phyloP scores from a whole-genome alignment of 169 alveolate species.

The Eimeria praecox region DNA sequence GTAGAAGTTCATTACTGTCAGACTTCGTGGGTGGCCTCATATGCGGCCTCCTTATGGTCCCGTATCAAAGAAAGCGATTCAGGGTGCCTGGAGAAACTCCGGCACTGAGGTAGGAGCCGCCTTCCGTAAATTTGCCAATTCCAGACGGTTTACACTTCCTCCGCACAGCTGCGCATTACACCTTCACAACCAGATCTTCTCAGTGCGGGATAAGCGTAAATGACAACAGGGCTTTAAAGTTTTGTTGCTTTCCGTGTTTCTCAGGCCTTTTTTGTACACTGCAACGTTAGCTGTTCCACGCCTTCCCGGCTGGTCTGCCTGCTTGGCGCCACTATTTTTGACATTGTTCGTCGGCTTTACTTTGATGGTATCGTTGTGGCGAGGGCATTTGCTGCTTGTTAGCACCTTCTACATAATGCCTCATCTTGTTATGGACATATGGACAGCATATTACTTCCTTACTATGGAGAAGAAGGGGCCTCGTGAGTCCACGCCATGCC shows the following conservation, averaged over 20 bases:
- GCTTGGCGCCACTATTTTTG: slow-evolving; percentile 58
- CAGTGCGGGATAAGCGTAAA: background rate
- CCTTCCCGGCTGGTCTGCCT: slow-evolving; percentile 76
- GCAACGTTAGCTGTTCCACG: slow-evolving; percentile 53
- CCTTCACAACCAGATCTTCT: background rate
- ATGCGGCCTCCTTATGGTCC: slow-evolving; percentile 74
- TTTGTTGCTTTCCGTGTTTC: background rate
- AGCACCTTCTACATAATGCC: slow-evolving; percentile 68
- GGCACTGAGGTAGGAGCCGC: slow-evolving; percentile 44
- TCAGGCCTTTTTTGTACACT: slow-evolving; percentile 65
- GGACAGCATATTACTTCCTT: slow-evolving; percentile 74
- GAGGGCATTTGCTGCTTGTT: slow-evolving; percentile 57
- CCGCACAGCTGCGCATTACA: background rate
- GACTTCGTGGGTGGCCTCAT: slow-evolving; percentile 65
- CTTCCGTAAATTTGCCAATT: background rate
- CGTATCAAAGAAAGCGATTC: slow-evolving; percentile 78
- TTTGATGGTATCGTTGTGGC: slow-evolving; percentile 28
- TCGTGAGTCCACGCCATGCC: slow-evolving; percentile 36
- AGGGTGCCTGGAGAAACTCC: slow-evolving; percentile 67
- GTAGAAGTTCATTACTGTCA: slow-evolving; percentile 28
- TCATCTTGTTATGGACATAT: slow-evolving; percentile 69
- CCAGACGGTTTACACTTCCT: background rate
- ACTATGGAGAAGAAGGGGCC: slow-evolving; percentile 68
- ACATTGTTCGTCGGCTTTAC: slow-evolving; percentile 29
- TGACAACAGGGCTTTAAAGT: background rate